Base-by-base conservation (phyloP, 2,329 filamentous ascomycete species). In the Capronia coronata region DNA sequence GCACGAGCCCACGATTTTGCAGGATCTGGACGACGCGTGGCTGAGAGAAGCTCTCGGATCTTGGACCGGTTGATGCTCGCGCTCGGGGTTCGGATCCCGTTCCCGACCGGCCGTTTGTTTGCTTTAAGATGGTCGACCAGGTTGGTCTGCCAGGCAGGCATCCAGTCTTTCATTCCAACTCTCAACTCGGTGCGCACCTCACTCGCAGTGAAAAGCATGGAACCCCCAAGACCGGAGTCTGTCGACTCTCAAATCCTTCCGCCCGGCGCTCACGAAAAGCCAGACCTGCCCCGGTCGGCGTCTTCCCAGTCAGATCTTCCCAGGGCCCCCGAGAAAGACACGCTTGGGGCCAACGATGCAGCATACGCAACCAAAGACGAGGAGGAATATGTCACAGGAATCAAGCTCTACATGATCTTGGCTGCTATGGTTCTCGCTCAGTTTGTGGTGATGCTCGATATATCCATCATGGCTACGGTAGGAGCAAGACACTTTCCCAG, bases 381-480 rank as follows among this genome's bases (percentile, higher is more conserved):
- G 32, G 32, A 35, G 16, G 32, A 35, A 18, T 35, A 55, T 52
- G 43, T 61, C 4, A 32, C 35, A 3, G 60, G 60, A 2, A 30
- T 54, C 11, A 29, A 47, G 19, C 50, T 61, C 4, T 11, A 52
- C 10, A 51, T 58, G 43, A 57, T 66, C 14, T 58, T 71, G 21
- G 49, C 52, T 3, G 62, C 63, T 1, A 59, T 76, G 13, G 72
- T 71, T 0, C 52, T 73, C 2, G 68, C 67, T 6, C 65, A 67
- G 9, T 77, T 77, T 51, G 55, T 76, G 14, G 69, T 75, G 63
- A 55, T 78, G 52, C 55, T 79, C 2, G 77, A 79, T 49, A 71
- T 68, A 30, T 75, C 75, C 0, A 77, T 79, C 41, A 67, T 79
- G 44, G 66, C 70, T 5, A 79, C 77, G 3, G 76, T 67, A 51